Evolutionary conservation across 768 basidiomycete genomes (phyloP).

Genomic region (Termitomyces sp.): DNA sequence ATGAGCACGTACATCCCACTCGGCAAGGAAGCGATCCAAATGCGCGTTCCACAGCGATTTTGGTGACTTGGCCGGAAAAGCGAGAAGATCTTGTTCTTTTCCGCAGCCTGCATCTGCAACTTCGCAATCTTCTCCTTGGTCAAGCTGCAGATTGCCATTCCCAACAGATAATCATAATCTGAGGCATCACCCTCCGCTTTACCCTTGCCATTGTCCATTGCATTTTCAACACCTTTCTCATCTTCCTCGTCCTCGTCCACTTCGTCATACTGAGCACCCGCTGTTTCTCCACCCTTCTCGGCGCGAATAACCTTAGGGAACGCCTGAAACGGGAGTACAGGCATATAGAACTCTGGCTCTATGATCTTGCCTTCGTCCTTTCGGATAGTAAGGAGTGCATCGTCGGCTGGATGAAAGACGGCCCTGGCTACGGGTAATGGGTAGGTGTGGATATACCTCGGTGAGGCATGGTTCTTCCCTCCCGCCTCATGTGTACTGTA

Average conservation of each 20-base stretch:
- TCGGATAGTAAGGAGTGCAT: slow-evolving; percentile 77
- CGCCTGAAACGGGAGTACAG: slow-evolving; percentile 87
- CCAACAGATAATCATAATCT: slow-evolving; percentile 91
- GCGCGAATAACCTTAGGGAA: slow-evolving; percentile 80
- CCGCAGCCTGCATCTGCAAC: slow-evolving; percentile 73
- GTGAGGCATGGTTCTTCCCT: slow-evolving; percentile 94
- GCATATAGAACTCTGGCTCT: slow-evolving; percentile 95
- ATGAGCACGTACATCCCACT: slow-evolving; percentile 71
- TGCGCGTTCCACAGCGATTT: slow-evolving; percentile 89
- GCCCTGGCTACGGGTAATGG: slow-evolving; percentile 69
- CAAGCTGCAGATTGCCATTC: slow-evolving; percentile 94
- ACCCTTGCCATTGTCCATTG: slow-evolving; percentile 13
- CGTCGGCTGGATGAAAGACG: slow-evolving; percentile 82
- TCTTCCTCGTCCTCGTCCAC: slow-evolving; percentile 44
- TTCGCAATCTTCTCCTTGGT: slow-evolving; percentile 95
- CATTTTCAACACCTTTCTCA: slow-evolving; percentile 25
- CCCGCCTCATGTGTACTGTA: slow-evolving; percentile 93
- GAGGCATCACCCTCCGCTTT: slow-evolving; percentile 34
- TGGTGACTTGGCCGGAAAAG: slow-evolving; percentile 73
- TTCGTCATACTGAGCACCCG: slow-evolving; percentile 50
- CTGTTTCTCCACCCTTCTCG: slow-evolving; percentile 63
- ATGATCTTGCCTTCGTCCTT: slow-evolving; percentile 83
- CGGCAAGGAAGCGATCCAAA: slow-evolving; percentile 74
- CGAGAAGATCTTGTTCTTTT: slow-evolving; percentile 80
- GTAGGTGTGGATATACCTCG: slow-evolving; percentile 93